phyloP scores from a whole-genome alignment of 352 stramenopile species.

The Phytophthora aleatoria region DNA sequence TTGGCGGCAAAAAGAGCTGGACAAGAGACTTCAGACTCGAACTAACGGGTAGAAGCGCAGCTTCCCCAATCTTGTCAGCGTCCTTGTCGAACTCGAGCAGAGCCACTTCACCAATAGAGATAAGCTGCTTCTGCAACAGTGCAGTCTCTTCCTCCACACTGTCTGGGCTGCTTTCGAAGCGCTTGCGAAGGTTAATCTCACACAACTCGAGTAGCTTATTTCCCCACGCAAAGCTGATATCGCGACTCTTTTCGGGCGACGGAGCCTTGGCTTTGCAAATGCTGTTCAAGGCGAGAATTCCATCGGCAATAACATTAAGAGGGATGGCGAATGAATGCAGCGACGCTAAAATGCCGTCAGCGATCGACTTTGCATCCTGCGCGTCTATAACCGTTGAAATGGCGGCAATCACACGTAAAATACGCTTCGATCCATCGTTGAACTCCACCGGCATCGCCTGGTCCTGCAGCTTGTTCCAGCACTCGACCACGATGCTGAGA shows the following conservation, averaged over 20 bases:
- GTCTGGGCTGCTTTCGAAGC: conserved; percentile 60
- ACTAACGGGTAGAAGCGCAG: conserved; percentile 59
- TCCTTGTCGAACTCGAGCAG: conserved; percentile 84
- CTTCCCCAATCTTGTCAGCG: conserved; percentile 54
- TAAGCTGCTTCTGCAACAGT: conserved; percentile 79
- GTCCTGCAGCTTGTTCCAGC: conserved; percentile 81
- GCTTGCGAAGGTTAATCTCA: conserved; percentile 63
- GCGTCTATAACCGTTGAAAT: conserved; percentile 76
- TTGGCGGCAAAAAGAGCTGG: conserved; percentile 77
- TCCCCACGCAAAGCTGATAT: conserved; percentile 73
- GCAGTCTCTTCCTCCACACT: conserved; percentile 58
- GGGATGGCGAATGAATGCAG: conserved; percentile 80
- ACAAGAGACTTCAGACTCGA: conserved; percentile 63
- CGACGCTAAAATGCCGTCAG: conserved; percentile 71
- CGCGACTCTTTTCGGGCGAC: conserved; percentile 52
- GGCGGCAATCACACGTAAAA: conserved; percentile 81
- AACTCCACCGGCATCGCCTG: conserved; percentile 67
- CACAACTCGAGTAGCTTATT: conserved; percentile 65
- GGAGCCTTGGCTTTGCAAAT: conserved; percentile 79
- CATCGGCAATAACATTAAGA: conserved; percentile 79
- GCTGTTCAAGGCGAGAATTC: conserved; percentile 71
- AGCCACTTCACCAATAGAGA: conserved; percentile 79
- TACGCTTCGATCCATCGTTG: conserved; percentile 80
- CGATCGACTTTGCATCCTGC: conserved; percentile 75
- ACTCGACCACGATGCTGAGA: conserved; percentile 72